Evolutionary conservation across 306 rosid genomes (phyloP), one percentile per base, ranked within the genome.

Genomic region (Rosa rugosa): DNA sequence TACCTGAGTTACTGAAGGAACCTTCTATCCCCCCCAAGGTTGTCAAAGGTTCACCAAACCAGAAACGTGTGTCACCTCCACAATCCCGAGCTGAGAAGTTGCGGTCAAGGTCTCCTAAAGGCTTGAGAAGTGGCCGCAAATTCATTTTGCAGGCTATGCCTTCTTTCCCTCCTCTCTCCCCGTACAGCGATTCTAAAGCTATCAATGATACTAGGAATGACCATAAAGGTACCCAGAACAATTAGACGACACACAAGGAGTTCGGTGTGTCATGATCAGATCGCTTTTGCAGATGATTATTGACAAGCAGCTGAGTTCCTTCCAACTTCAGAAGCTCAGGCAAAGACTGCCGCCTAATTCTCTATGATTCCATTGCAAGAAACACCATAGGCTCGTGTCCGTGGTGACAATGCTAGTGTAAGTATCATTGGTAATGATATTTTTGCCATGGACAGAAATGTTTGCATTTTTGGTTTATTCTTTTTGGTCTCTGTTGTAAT

Each of bases 81-180:
- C 83, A 67, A 66, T 80, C 36, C 47, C 44, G 4, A 42, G 60
- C 75, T 4, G 53, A 50, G 68, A n/a, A 70, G 27, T 56, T 31
- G 38, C 34, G 70, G 4, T 77, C 73, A 18, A 77, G 36, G 42
- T 50, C 65, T 41, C 63, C 73, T 47, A 73, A n/a, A 9, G 80
- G 84, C 84, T 38, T 49, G 72, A 46, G 67, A 34, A 36, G 73
- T 64, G 53, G 57, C 71, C 56, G 76, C 31, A 73, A 50, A 62
- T 41, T 69, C 56, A 42, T 50, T 44, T 73, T 63, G 27, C 74
- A 80, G 16, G 42, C 46, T 8, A 2, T 73, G 69, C 82, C 77
- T 51, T n/a, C 72, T 68, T 80, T 71, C 60, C 80, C 84, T 34
- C 65, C 72, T 23, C 82, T 73, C 44, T 50, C 65, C 20, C 78